Percentiles rank a stretch among this genome's conserved stretches.
phyloP scores from a whole-genome alignment of 169 alveolate genomes.

The Plasmodium blacklocki region DNA sequence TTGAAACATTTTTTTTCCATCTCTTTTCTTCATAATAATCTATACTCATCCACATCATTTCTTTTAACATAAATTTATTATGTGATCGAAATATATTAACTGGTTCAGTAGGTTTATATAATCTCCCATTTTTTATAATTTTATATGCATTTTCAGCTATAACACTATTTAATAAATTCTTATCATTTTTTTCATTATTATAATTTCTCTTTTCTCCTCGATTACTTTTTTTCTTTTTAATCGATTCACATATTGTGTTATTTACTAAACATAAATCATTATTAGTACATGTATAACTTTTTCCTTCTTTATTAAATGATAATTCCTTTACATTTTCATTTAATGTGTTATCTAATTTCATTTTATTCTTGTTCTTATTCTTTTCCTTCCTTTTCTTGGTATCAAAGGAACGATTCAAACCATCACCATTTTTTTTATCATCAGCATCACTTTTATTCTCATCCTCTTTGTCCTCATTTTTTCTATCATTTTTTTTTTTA shows the following conservation, averaged over 20 bases:
- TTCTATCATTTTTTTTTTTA: background rate
- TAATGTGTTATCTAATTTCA: slow-evolving; percentile 9
- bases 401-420: background rate
- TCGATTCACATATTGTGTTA: slow-evolving; percentile 33
- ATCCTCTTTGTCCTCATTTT: slow-evolving; percentile 5
- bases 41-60: slow-evolving; percentile 86
- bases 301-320: slow-evolving; percentile 15
- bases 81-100: slow-evolving; percentile 69
- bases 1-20: slow-evolving; percentile 85
- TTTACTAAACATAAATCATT: slow-evolving; percentile 26
- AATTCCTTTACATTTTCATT: slow-evolving; percentile 3
- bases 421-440: slow-evolving; percentile 12
- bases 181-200: slow-evolving; percentile 59
- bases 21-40: slow-evolving; percentile 86
- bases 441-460: slow-evolving; percentile 1
- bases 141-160: slow-evolving; percentile 76
- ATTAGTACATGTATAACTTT: slow-evolving; percentile 10
- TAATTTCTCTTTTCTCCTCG: slow-evolving; percentile 40
- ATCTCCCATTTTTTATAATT: slow-evolving; percentile 73
- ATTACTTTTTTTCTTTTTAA: slow-evolving; percentile 39
- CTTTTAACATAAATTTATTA: slow-evolving; percentile 79
- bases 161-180: slow-evolving; percentile 33
- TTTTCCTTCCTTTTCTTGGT: slow-evolving; percentile 1
- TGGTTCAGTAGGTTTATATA: slow-evolving; percentile 51
- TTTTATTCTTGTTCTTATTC: slow-evolving; percentile 15